Evolutionary conservation across 2,329 filamentous ascomycete species (phyloP).

Genomic region (Byssoonygena ceratinophila): DNA sequence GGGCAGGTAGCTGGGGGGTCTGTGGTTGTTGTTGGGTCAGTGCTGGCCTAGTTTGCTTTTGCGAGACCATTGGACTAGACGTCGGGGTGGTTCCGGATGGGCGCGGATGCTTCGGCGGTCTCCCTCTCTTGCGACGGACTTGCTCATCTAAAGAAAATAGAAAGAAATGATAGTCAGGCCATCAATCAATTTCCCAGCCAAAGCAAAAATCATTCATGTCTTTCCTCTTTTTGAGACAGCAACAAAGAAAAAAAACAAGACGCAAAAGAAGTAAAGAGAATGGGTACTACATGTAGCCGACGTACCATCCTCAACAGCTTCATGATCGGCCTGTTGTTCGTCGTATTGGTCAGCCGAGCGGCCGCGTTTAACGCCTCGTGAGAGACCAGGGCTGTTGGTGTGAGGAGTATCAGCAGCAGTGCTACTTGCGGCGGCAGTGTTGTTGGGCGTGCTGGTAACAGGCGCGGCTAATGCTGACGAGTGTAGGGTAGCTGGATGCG

Average conservation of each 20-base stretch:
- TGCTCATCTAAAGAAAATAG: slow-evolving; percentile 28
- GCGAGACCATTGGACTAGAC: slow-evolving; percentile 22
- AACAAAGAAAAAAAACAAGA: slow-evolving; percentile 28
- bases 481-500: slow-evolving; percentile 16
- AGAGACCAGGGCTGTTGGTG: slow-evolving; percentile 19
- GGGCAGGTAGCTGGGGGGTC: slow-evolving; percentile 34
- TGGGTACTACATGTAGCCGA: slow-evolving; percentile 23
- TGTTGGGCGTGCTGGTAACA: background rate
- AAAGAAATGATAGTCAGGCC: slow-evolving; percentile 10
- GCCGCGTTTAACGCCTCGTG: slow-evolving; percentile 64
- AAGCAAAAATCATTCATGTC: slow-evolving; percentile 23
- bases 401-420: background rate
- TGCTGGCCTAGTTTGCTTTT: slow-evolving; percentile 24
- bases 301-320: slow-evolving; percentile 65
- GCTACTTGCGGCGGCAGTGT: background rate
- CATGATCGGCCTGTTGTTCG: slow-evolving; percentile 38
- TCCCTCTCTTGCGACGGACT: slow-evolving; percentile 40
- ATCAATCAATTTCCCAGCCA: slow-evolving; percentile 17
- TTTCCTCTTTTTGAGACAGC: slow-evolving; percentile 17
- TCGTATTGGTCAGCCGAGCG: slow-evolving; percentile 62
- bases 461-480: background rate
- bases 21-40: slow-evolving; percentile 25
- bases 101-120: slow-evolving; percentile 41
- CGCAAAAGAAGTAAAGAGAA: slow-evolving; percentile 10
- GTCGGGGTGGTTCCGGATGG: slow-evolving; percentile 26